Evolutionary conservation across 768 basidiomycete genomes (phyloP).

Genomic region (Rhodosporidiobolus sp.): DNA sequence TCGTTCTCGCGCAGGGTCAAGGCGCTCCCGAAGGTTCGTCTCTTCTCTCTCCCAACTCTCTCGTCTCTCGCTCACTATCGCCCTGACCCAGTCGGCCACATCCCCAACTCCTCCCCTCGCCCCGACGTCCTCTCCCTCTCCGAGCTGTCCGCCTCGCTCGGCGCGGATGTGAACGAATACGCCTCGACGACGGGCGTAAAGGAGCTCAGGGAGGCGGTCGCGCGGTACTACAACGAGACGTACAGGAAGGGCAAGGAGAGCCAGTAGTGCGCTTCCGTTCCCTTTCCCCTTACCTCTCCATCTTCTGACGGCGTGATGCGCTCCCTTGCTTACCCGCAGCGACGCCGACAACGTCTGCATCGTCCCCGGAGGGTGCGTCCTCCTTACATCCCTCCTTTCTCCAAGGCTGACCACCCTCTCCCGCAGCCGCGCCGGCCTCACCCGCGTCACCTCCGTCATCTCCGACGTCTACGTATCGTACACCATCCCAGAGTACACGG

Average conservation of each 20-base stretch:
- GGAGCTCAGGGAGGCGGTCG: conserved; percentile 81
- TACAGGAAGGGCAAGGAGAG: conserved; percentile 77
- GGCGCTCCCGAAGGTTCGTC: conserved; percentile 55
- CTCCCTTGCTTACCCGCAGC: background rate
- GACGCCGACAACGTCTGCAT: conserved; percentile 81
- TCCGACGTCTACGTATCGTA: conserved; percentile 64
- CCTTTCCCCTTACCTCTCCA: background rate
- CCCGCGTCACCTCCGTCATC: conserved; percentile 85
- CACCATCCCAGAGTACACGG: conserved; percentile 80
- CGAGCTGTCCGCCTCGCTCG: conserved; percentile 47
- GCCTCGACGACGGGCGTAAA: conserved; percentile 90
- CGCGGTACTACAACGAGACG: conserved; percentile 79
- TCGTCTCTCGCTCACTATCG: background rate
- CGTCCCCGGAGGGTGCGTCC: conserved; percentile 77
- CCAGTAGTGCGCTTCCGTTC: conserved; percentile 56
- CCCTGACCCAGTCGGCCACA: conserved; percentile 1
- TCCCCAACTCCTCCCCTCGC: conserved; percentile 4
- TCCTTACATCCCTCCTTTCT: background rate
- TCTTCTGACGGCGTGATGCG: no score
- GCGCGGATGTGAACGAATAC: conserved; percentile 57
- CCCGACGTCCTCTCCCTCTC: conserved; percentile 18
- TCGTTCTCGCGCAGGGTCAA: conserved; percentile 31
- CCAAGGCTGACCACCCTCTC: background rate
- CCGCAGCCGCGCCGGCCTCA: conserved; percentile 61
- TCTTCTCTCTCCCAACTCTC: conserved; percentile 44